Percentiles rank a stretch among this genome's conserved stretches.
These are phyloP conservation scores for Colletotrichum falcatum DNA, from an alignment of 2,329 filamentous ascomycete species.

Conservation along the genomic window DNA sequence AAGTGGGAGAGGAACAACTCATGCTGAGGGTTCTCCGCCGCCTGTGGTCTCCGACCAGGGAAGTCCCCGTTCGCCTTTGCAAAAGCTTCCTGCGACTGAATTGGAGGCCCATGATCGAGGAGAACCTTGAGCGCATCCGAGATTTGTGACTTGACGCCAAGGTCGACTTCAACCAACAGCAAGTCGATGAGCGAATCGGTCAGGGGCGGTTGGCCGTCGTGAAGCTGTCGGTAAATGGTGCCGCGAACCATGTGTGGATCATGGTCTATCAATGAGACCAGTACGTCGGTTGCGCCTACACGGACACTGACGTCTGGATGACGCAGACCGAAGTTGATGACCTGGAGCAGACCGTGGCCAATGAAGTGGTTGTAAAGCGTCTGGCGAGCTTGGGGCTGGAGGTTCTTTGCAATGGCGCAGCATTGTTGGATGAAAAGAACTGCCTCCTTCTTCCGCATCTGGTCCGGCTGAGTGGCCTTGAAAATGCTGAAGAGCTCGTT, in stretches of 20 bases:
- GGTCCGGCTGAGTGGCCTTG: conserved; percentile 70
- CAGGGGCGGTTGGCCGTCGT: conserved; percentile 85
- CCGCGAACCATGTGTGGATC: conserved; percentile 94
- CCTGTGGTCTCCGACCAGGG: conserved; percentile 68
- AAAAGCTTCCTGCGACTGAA: conserved; percentile 67
- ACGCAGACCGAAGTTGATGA: conserved; percentile 91
- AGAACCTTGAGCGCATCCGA: conserved; percentile 95
- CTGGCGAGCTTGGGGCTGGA: conserved; percentile 85
- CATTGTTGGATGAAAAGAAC: conserved; percentile 98
- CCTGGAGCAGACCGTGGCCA: conserved; percentile 84
- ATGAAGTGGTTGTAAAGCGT: conserved; percentile 92
- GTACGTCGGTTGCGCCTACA: conserved; percentile 91
- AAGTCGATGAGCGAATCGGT: conserved; percentile 95
- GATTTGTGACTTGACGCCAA: conserved; percentile 95
- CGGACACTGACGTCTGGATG: conserved; percentile 87
- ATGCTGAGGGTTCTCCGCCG: conserved; percentile 75
- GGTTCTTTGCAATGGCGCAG: conserved; percentile 91
- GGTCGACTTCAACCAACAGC: conserved; percentile 88
- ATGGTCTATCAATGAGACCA: conserved; percentile 95
- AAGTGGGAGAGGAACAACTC: conserved; percentile 89
- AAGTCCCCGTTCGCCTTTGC: conserved; percentile 77
- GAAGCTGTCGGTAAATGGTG: conserved; percentile 92
- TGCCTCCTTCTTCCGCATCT: conserved; percentile 87
- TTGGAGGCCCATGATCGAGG: conserved; percentile 75
- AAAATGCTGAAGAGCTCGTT: conserved; percentile 92